phyloP scores from a whole-genome alignment of 208 protist species.

The Kentomonas sorsogonicus region DNA sequence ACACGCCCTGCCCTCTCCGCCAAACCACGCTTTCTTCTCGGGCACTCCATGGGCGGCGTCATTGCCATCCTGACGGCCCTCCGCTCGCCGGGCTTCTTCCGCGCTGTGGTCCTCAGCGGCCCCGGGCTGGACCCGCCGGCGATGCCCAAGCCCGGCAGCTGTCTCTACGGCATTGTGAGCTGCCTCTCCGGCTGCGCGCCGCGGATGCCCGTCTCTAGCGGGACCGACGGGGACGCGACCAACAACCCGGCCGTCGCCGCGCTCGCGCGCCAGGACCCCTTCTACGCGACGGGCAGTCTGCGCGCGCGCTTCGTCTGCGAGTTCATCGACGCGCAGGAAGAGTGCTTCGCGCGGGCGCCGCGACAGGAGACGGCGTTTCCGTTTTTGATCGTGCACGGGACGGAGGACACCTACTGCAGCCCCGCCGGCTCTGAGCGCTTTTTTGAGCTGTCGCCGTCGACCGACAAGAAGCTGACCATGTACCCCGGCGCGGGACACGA shows the following conservation, averaged over 20 bases:
- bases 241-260: conserved; percentile 41
- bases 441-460: conserved; percentile 26
- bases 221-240: conserved; percentile 26
- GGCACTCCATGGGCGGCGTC: conserved; percentile 78
- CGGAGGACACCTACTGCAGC: conserved; percentile 38
- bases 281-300: conserved; percentile 26
- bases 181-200: conserved; percentile 31
- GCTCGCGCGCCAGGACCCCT: conserved; percentile 56
- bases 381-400: conserved; percentile 61
- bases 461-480: conserved; percentile 40
- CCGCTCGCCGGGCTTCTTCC: conserved; percentile 25
- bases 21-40: conserved; percentile 52
- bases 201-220: conserved; percentile 31
- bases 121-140: conserved; percentile 29
- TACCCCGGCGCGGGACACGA: conserved; percentile 53
- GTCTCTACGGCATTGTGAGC: conserved; percentile 13
- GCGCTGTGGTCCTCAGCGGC: conserved; percentile 56
- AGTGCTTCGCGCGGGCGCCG: conserved; percentile 12
- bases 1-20: conserved; percentile 26
- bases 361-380: conserved; percentile 38
- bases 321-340: conserved; percentile 40
- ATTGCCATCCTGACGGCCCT: conserved; percentile 48
- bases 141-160: not conserved
- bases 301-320: conserved; percentile 43
- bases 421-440: conserved; percentile 32